Evolutionary conservation across 2,329 filamentous ascomycete genomes (phyloP), one percentile per base, ranked within the genome.

Genomic region (Talaromyces sp.): DNA sequence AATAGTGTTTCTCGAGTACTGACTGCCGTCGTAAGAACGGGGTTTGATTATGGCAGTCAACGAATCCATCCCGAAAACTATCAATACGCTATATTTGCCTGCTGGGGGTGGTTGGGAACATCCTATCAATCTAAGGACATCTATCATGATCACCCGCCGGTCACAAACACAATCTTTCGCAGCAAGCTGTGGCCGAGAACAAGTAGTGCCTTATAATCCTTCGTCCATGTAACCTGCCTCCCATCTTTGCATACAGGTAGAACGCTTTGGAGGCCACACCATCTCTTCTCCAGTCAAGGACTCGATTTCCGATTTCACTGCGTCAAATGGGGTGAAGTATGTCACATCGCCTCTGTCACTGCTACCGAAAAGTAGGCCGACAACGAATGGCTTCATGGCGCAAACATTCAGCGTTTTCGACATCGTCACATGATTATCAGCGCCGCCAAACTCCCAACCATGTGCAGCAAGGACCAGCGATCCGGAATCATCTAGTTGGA

Each of bases 241-340:
- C 47, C 47, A 50, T 50, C 5, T 3, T 27, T 50, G 47, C 9
- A 50, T 27, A 31, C 47, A 50, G 13, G 27, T 31, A 4, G 63
- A 35, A 1, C 35, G 63, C 47, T 56, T 61, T 45, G 31, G 45
- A 22, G 56, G 56, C 62, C 62, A 64, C 41, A 64, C 47, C 37
- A 64, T 35, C 19, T 61, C 19, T n/a, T 61, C 63, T 15, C 57
- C 63, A 41, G 57, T 64, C 35, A 64, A 41, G 2, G 43, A 33
- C 17, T 64, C 63, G 5, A 61, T 64, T 35, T 61, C 56, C 3
- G 35, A 19, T 9, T 64, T 60, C 6, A 64, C 62, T 22, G 62
- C 43, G 6, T 64, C 54, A 13, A 64, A 60, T 19, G 45, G 54
- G 19, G 43, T 64, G 35, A 64, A 64, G 17, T 39, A 59, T 2